These are phyloP conservation scores for Sclerotinia glacialis DNA, from an alignment of 2,329 filamentous ascomycete genomes.

Conservation along the genomic window DNA sequence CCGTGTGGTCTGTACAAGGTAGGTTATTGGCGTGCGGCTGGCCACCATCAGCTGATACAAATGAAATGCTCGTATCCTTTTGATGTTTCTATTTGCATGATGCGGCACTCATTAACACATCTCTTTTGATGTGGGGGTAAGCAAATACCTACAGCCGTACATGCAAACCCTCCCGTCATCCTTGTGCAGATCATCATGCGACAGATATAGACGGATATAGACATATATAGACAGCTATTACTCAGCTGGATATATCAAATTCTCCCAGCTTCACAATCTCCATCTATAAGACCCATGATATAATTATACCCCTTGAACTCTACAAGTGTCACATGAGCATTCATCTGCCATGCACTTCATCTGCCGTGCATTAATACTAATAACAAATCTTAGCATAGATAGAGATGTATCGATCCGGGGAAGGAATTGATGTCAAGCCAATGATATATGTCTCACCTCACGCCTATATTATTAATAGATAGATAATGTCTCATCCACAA, in stretches of 20 bases:
- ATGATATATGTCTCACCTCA: not conserved
- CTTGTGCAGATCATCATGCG: slow-evolving; percentile 1
- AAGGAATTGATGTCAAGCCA: not conserved
- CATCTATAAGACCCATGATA: not conserved
- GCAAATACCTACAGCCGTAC: not conserved
- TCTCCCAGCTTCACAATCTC: not conserved
- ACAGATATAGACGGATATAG: not conserved
- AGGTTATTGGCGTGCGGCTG: not conserved
- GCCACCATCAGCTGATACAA: slow-evolving; percentile 8
- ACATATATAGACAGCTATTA: not conserved
- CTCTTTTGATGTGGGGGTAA: not conserved
- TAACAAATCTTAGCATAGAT: not conserved
- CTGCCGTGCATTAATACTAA: no score
- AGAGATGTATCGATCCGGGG: not conserved
- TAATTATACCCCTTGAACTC: no score
- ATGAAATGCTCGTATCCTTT: not conserved
- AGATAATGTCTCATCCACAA: not conserved
- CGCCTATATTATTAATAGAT: not conserved
- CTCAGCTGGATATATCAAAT: not conserved
- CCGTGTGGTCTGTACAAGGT: not conserved
- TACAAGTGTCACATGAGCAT: not conserved
- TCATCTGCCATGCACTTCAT: no score
- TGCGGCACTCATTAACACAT: not conserved
- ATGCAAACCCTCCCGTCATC: not conserved
- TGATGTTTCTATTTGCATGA: not conserved